Percentiles rank a stretch among this genome's conserved stretches.
Conservation (phyloP, 2,329 filamentous ascomycete species). For the Hypoxylon rubiginosum region DNA sequence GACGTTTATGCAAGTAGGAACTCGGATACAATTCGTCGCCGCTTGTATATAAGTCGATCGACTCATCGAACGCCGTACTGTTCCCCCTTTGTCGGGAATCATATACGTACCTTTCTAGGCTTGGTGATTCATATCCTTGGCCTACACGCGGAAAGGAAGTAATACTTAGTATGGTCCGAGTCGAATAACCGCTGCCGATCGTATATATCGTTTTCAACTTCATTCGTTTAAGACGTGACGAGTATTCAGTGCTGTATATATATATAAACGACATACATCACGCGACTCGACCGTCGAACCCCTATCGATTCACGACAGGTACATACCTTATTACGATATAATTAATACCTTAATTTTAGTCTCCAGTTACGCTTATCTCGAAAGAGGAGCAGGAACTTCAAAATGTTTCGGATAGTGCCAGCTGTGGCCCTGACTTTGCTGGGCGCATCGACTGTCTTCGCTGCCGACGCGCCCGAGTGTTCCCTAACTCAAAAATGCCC, state of each 20-base stretch:
- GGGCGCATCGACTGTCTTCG: slow-evolving; percentile 56
- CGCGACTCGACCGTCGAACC: slow-evolving; percentile 25
- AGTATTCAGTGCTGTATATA: slow-evolving; percentile 25
- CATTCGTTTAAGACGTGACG: slow-evolving; percentile 26
- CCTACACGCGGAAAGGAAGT: slow-evolving; percentile 24
- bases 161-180: slow-evolving; percentile 8
- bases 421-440: slow-evolving; percentile 57
- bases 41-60: slow-evolving; percentile 35
- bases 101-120: slow-evolving; percentile 24
- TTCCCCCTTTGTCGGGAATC: slow-evolving; percentile 18
- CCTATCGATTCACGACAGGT: slow-evolving; percentile 21
- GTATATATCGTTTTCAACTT: slow-evolving; percentile 26
- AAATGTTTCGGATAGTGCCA: slow-evolving; percentile 50
- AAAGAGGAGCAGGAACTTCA: slow-evolving; percentile 17
- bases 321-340: slow-evolving; percentile 28
- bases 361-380: slow-evolving; percentile 12
- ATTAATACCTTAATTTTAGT: slow-evolving; percentile 38
- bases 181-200: slow-evolving; percentile 2
- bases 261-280: slow-evolving; percentile 17
- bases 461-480: slow-evolving; percentile 57
- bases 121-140: slow-evolving; percentile 10
- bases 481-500: slow-evolving; percentile 74
- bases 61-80: slow-evolving; percentile 20
- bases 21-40: slow-evolving; percentile 9
- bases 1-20: slow-evolving; percentile 23